Conservation (phyloP, 164 flowering plant species). For the Tetracentron sinense region DNA sequence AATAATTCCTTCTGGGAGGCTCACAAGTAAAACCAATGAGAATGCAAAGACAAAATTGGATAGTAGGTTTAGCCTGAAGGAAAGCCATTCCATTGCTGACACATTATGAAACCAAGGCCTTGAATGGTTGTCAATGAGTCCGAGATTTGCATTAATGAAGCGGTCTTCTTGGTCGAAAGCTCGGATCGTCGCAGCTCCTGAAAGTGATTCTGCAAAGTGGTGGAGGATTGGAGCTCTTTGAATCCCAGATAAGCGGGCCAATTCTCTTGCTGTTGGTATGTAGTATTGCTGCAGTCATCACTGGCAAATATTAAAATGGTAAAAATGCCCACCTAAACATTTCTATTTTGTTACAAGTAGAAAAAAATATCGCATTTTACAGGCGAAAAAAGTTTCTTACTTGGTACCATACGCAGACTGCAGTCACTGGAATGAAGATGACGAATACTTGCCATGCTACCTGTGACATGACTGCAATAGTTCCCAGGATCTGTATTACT, state of each 20-base stretch:
- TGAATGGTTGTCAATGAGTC: conserved; percentile 63
- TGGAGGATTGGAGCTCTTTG: conserved; percentile 88
- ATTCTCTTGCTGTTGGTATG: conserved; percentile 89
- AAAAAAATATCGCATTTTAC: background rate
- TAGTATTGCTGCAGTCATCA: conserved; percentile 60
- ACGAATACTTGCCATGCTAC: conserved; percentile 93
- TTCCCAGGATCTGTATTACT: conserved; percentile 71
- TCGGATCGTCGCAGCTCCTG: conserved; percentile 87
- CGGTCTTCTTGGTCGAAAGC: conserved; percentile 75
- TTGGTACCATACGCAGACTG: conserved; percentile 87
- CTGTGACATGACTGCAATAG: conserved; percentile 90
- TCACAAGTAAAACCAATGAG: conserved; percentile 73
- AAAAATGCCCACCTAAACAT: background rate
- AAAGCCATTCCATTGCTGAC: conserved; percentile 97
- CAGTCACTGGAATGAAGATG: conserved; percentile 85
- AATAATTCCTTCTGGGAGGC: conserved; percentile 87
- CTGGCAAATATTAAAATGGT: background rate
- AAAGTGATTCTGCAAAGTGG: conserved; percentile 87
- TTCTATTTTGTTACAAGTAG: background rate
- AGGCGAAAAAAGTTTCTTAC: conserved; percentile 35
- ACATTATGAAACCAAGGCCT: conserved; percentile 93
- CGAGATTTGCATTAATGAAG: conserved; percentile 48
- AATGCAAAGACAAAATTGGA: conserved; percentile 87
- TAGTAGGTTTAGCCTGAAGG: conserved; percentile 70
- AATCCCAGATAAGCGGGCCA: conserved; percentile 76